Conservation (phyloP, 176 grass and related monocot species). For the Triticum urartu region DNA sequence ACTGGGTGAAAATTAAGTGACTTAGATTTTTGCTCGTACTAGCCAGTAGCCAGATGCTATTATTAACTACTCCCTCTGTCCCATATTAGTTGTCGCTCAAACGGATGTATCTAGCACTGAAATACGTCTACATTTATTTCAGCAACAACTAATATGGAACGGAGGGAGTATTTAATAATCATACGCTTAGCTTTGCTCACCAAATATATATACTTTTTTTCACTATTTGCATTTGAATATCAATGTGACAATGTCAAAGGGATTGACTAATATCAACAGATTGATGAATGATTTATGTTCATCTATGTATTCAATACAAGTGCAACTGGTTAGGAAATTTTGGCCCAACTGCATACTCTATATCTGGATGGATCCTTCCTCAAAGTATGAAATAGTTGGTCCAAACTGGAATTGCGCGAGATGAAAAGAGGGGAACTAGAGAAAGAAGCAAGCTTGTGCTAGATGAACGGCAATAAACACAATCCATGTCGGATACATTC, state of each 20-base stretch:
- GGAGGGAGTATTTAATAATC: background rate
- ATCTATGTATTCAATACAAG: background rate
- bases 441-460: background rate
- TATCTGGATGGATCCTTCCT: background rate
- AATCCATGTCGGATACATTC: background rate
- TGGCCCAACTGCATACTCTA: background rate
- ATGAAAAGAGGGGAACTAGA: background rate
- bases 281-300: background rate
- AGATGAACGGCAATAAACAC: slow-evolving; percentile 4
- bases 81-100: too few species aligned
- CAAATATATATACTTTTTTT: background rate
- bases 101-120: too few species aligned
- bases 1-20: slow-evolving; percentile 13
- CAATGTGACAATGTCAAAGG: background rate
- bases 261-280: background rate
- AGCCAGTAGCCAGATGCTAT: background rate
- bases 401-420: background rate
- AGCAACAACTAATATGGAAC: too few species aligned
- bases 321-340: background rate
- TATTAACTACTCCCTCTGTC: background rate
- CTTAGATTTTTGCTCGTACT: background rate
- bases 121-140: too few species aligned
- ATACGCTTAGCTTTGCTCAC: background rate
- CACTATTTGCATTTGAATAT: slow-evolving; percentile 22
- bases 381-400: background rate